Conservation (phyloP, 2,329 filamentous ascomycete genomes). For the Epichloe brachyelytri region DNA sequence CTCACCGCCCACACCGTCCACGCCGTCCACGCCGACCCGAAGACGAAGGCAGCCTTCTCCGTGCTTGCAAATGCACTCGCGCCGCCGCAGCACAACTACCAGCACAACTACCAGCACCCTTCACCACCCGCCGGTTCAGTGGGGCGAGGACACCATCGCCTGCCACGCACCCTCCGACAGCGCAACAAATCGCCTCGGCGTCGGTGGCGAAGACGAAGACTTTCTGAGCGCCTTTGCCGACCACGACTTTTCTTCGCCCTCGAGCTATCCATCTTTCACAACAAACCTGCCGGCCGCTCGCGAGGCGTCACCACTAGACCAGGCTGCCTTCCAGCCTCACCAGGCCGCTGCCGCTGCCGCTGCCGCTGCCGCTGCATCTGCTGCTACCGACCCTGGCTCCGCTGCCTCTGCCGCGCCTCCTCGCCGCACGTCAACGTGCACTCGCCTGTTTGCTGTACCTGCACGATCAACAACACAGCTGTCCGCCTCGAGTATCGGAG, state of each 20-base stretch:
- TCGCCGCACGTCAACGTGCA: conserved; percentile 4
- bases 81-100: not conserved
- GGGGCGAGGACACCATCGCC: conserved; percentile 7
- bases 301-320: conserved; percentile 2
- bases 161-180: not conserved
- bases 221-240: conserved; percentile 16
- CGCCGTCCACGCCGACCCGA: not conserved
- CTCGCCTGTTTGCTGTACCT: conserved; percentile 11
- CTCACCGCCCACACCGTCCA: not conserved
- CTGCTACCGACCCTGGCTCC: conserved; percentile 2
- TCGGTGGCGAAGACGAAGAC: conserved; percentile 10
- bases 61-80: not conserved
- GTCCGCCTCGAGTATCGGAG: conserved; percentile 8
- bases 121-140: conserved; percentile 1
- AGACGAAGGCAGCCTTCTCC: not conserved
- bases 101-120: not conserved
- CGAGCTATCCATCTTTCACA: conserved; percentile 20
- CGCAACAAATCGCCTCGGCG: not conserved
- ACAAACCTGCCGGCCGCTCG: not conserved
- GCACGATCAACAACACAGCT: conserved; percentile 11
- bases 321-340: conserved; percentile 3
- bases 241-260: conserved; percentile 23
- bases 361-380: too few relatives aligned
- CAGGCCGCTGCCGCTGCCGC: not conserved
- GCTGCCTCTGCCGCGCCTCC: conserved; percentile 4